phyloP scores from a whole-genome alignment of 2,329 filamentous ascomycete genomes.

The Simplicillium aogashimaense region DNA sequence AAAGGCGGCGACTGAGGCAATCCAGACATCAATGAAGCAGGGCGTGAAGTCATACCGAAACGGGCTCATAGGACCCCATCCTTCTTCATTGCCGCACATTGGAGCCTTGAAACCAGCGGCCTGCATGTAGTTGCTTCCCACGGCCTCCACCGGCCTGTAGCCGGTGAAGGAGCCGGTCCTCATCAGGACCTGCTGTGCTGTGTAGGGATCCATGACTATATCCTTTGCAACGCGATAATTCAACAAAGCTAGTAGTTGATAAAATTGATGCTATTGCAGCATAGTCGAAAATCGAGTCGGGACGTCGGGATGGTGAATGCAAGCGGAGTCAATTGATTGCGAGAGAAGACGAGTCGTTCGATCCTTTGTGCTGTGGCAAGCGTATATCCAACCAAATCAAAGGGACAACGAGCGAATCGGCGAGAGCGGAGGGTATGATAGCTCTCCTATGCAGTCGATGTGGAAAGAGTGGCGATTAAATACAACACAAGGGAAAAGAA shows the following conservation, averaged over 20 bases:
- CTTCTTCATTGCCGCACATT: constrained; percentile 80
- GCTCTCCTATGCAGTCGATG: too few species aligned
- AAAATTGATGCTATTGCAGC: not conserved
- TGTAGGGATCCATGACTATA: constrained; percentile 16
- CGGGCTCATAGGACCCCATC: constrained; percentile 89
- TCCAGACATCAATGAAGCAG: constrained; percentile 91
- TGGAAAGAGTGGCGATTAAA: too few species aligned
- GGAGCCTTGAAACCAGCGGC: constrained; percentile 40
- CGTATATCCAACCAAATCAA: too few species aligned
- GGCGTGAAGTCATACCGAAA: constrained; percentile 90
- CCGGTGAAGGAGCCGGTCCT: constrained; percentile 54
- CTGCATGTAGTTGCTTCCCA: constrained; percentile 52
- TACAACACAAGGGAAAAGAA: too few species aligned
- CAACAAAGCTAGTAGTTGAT: not conserved
- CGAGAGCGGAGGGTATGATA: too few species aligned
- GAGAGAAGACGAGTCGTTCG: too few species aligned
- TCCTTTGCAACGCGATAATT: too few species aligned
- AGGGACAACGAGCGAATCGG: too few species aligned
- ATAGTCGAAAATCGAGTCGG: not conserved
- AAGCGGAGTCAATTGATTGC: too few species aligned
- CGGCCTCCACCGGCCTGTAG: constrained; percentile 36
- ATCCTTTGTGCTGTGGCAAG: too few species aligned
- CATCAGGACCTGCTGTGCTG: constrained; percentile 36
- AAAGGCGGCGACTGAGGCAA: constrained; percentile 67
- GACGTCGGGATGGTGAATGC: too few species aligned